Evolutionary conservation across 2,329 filamentous ascomycete species (phyloP), one percentile per base, ranked within the genome.

Genomic region (Xylariales sp.): DNA sequence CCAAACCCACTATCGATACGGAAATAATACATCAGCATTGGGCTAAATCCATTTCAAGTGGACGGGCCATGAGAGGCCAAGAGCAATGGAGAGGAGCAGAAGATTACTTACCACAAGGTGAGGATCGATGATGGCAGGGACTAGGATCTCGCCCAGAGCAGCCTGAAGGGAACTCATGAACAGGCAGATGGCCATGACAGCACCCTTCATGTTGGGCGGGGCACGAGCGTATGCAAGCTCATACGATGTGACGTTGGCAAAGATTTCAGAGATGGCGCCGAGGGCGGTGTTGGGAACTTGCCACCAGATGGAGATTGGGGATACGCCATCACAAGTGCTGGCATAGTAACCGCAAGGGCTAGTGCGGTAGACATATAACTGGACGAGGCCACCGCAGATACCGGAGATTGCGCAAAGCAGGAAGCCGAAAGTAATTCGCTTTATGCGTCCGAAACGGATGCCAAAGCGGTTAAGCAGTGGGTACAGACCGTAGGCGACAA

Each of bases 221-320:
- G 70, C 66, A 10, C 68, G 63, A 1, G 70, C 66, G 53, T 74
- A 76, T 1, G 72, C 71, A 38, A 75, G 67, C 39, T 66, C 70
- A 50, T 67, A 74, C 3, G 70, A 70, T 1, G 68, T 66, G 2
- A 72, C 69, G 51, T 71, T 71, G 50, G 70, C 56, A 48, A 72
- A 70, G 13, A 85, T 62, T 37, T 68, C 65, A 3, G 65, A 63
- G 31, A 84, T 61, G 18, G 77, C 71, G 5, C 61, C 55, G 1
- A 64, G 52, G 6, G 78, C 70, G 46, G 70, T 76, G 4, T 67
- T 63, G 5, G 78, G 60, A 2, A 70, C 72, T 49, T 82, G 66
- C 56, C 70, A 81, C 62, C 81, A 76, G 30, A 74, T 68, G 24
- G 66, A 72, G 37, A 76, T 69, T 33, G 53, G 49, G 0, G 65